Base-by-base conservation (phyloP, 257 asterid genomes). In the Przewalskia tangutica region DNA sequence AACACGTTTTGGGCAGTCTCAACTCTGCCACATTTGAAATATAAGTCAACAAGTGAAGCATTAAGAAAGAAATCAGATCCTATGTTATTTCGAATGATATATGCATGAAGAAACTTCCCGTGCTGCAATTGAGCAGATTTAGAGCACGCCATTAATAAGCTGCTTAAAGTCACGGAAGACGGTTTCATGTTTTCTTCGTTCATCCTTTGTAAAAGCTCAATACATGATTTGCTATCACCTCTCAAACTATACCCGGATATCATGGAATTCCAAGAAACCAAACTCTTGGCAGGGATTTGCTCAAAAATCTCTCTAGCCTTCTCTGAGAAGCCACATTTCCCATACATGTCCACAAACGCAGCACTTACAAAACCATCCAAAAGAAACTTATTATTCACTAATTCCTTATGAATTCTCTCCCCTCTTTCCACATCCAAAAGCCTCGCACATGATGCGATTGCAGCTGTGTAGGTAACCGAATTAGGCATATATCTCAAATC, bases 271-370 rank as follows among this genome's bases (percentile, higher is more conserved):
- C 97, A 94, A 62, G 91, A 85, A 86, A 91, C 98, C 86, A 91
- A 86, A 86, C 90, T 89, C 85, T 91, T 91, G 82, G 77, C 64
- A 77, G 83, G 85, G 59, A 89, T 87, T 85, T 80, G 84, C 76
- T 91, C 92, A 17, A 91, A 94, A 54, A 91, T 91, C 59, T 87
- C 89, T 80, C 81, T 84, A 11, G 97, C 98, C 88, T 60, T 90
- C 60, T 86, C 91, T 55, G 88, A 77, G 82, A 84, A 80, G 58
- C 97, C 97, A 83, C 93, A 91, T 89, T 89, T 94, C 51, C 97
- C 98, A 79, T 91, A 94, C 97, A 92, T 88, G 89, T 91, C 97
- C 66, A 94, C 91, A 79, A 94, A 97, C 63, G 97, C 90, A 71
- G 95, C 81, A 82, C 88, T 84, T 84, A 91, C 86, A 83, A 90